Percentiles rank a stretch among this genome's conserved stretches.
phyloP scores from a whole-genome alignment of 768 basidiomycete genomes.

The Hortiboletus flavorubellus region DNA sequence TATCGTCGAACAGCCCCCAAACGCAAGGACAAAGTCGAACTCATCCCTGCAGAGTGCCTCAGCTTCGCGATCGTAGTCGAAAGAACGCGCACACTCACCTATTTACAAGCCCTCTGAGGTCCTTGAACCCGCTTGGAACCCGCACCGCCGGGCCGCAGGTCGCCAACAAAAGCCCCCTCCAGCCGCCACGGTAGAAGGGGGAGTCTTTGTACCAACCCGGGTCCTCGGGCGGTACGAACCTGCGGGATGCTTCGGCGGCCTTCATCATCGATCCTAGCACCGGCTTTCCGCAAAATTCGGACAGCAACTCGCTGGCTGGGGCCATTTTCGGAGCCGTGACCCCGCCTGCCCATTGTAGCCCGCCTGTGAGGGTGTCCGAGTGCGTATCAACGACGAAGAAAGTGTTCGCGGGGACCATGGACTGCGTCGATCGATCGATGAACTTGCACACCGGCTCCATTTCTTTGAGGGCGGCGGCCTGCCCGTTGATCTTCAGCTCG shows the following conservation, averaged over 20 bases:
- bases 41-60: not conserved
- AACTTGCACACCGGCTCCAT: not conserved
- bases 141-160: not conserved
- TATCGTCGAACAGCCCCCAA: not conserved
- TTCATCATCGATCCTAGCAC: not conserved
- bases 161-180: not conserved
- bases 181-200: not conserved
- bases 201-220: not conserved
- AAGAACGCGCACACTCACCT: not conserved
- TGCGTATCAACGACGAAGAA: not conserved
- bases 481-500: not conserved
- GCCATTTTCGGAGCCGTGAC: fast-evolving
- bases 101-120: not conserved
- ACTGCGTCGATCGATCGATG: not conserved
- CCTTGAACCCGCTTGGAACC: not conserved
- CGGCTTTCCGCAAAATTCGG: not conserved
- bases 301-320: not conserved
- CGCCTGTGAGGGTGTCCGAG: not conserved
- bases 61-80: too few relatives aligned
- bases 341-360: not conserved
- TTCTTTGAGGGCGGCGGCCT: not conserved
- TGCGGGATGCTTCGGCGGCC: not conserved
- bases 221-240: not conserved
- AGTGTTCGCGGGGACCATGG: not conserved
- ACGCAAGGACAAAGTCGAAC: not conserved